Percentiles rank a stretch among this genome's conserved stretches.
Conservation (phyloP, 495 filamentous ascomycete genomes). For the Tuber aestivum region DNA sequence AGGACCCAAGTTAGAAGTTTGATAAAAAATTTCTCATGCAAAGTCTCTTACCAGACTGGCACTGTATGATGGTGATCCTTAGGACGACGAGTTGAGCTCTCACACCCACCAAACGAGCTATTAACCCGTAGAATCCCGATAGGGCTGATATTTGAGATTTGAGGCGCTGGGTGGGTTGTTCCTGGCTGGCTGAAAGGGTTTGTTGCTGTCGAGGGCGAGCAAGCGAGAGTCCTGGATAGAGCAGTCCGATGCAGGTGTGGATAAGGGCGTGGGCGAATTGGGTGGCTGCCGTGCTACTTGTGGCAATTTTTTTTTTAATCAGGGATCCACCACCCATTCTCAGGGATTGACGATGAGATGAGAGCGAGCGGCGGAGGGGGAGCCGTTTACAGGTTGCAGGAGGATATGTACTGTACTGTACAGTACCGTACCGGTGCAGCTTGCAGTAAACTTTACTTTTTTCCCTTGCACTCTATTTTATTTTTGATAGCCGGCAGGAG, state of each 20-base stretch:
- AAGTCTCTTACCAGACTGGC: neutral
- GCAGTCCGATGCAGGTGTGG: neutral
- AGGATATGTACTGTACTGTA: neutral
- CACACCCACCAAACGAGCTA: neutral
- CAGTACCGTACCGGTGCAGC: neutral
- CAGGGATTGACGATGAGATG: slow-evolving; percentile 1
- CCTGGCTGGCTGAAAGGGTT: neutral
- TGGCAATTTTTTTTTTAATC: neutral
- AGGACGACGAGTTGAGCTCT: neutral
- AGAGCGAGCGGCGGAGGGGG: neutral
- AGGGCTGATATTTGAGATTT: slow-evolving; percentile 3
- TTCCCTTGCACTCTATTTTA: neutral
- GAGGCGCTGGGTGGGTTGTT: slow-evolving; percentile 3
- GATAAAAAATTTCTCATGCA: slow-evolving; percentile 1
- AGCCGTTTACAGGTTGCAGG: neutral
- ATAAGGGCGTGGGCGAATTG: neutral
- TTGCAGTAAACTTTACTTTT: neutral
- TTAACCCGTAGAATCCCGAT: slow-evolving; percentile 57
- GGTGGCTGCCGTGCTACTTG: neutral
- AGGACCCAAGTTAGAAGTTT: neutral
- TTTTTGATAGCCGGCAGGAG: neutral
- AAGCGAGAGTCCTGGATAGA: neutral
- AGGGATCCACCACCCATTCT: neutral
- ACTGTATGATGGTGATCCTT: neutral
- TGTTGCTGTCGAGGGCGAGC: neutral